A percentile compares a stretch with the other conserved stretches of the same genome.
Evolutionary conservation across 73 alveolate species (phyloP).

Genomic region (Paramecium tetraurelia): DNA sequence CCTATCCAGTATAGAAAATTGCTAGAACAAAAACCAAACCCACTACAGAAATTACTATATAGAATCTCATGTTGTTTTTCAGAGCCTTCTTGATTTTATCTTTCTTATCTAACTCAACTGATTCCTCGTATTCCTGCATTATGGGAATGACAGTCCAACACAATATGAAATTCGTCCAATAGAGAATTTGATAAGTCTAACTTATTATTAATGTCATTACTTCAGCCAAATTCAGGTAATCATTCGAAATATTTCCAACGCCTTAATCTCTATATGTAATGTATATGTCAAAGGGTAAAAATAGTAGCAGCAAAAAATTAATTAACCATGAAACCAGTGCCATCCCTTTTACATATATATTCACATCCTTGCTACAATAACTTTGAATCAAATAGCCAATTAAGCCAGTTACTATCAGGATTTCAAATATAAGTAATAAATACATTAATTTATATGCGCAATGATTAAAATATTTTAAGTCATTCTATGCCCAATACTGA

Average conservation of each 20-base stretch:
- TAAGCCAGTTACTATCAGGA: neutral
- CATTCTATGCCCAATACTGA: neutral
- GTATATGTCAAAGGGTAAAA: slow-evolving; percentile 58
- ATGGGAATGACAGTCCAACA: slow-evolving; percentile 63
- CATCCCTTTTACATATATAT: slow-evolving; percentile 19
- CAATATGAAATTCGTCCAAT: slow-evolving; percentile 46
- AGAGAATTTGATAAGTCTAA: neutral
- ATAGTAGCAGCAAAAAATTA: slow-evolving; percentile 35
- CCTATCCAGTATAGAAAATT: slow-evolving; percentile 29
- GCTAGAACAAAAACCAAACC: slow-evolving; percentile 19
- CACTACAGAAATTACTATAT: slow-evolving; percentile 28
- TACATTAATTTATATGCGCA: neutral
- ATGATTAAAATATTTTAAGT: neutral
- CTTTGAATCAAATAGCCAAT: slow-evolving; percentile 10
- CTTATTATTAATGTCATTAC: neutral
- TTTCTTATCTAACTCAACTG: slow-evolving; percentile 33
- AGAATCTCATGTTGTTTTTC: slow-evolving; percentile 47
- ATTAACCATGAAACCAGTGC: slow-evolving; percentile 54
- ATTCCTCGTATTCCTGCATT: slow-evolving; percentile 58
- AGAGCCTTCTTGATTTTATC: slow-evolving; percentile 13
- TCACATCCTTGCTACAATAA: slow-evolving; percentile 49
- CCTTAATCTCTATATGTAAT: slow-evolving; percentile 19
- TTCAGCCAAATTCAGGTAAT: neutral
- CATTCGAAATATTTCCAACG: neutral
- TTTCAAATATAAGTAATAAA: neutral